phyloP scores from a whole-genome alignment of 805 yeast genomes.

The Candida insectorum region DNA sequence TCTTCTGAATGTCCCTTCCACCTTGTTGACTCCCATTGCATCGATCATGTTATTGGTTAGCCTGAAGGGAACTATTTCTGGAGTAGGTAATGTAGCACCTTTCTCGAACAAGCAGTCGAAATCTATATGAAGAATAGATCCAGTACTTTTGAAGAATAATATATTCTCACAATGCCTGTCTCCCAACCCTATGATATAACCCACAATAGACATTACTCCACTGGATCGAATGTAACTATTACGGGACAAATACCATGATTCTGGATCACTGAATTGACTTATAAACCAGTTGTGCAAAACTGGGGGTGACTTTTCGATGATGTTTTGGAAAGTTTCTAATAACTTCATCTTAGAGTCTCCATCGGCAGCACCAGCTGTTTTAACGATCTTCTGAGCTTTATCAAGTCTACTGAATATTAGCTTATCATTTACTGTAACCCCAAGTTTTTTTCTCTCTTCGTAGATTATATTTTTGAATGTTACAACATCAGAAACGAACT shows the following conservation, averaged over 20 bases:
- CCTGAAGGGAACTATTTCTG: conserved; percentile 93
- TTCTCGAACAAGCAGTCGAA: conserved; percentile 95
- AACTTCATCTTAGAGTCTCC: conserved; percentile 15
- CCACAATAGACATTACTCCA: conserved; percentile 98
- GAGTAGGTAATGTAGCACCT: conserved; percentile 66
- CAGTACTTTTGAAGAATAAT: conserved; percentile 66
- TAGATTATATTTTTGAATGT: conserved; percentile 31
- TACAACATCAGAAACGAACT: conserved; percentile 40
- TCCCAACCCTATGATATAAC: conserved; percentile 89
- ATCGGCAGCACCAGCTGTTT: conserved; percentile 10
- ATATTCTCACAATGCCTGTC: conserved; percentile 96
- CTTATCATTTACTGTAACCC: conserved; percentile 21
- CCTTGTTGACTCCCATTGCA: conserved; percentile 85
- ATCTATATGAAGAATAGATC: conserved; percentile 88
- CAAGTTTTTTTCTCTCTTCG: conserved; percentile 26
- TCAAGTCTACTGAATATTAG: conserved; percentile 26
- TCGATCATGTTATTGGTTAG: conserved; percentile 87
- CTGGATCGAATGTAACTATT: conserved; percentile 70
- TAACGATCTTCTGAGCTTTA: conserved; percentile 26
- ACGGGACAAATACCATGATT: conserved; percentile 79
- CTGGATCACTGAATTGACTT: conserved; percentile 86
- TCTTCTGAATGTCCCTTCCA: conserved; percentile 85
- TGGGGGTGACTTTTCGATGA: conserved; percentile 49
- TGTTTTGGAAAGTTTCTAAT: conserved; percentile 18
- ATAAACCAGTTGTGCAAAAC: conserved; percentile 85